Conservation (phyloP, 129 eudicot species). For the Tagetes patula region DNA sequence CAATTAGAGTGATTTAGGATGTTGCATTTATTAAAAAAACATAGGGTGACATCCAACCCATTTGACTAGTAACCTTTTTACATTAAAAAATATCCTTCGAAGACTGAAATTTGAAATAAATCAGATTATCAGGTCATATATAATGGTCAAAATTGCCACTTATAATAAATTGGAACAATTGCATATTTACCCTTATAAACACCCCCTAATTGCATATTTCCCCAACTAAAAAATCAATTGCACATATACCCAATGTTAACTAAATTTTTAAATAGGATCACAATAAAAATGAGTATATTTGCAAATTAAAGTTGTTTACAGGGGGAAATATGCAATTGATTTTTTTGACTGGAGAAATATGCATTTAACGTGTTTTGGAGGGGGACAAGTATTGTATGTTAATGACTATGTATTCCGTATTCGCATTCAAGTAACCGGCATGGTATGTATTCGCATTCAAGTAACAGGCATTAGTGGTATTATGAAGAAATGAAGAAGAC, state of each 20-base stretch:
- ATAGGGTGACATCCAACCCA: not conserved
- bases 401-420: no score
- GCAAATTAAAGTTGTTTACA: no score
- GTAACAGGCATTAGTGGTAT: slow-evolving; percentile 3
- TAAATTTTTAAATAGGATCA: no score
- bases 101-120: not conserved
- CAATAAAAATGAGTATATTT: no score
- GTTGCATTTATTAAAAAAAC: not conserved
- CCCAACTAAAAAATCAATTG: no score
- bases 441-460: not conserved
- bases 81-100: not conserved
- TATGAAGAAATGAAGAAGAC: not conserved
- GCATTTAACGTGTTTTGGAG: no score
- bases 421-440: not conserved
- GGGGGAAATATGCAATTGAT: no score
- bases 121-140: not conserved
- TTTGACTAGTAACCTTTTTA: not conserved
- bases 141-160: not conserved
- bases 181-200: no score
- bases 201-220: no score
- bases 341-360: no score
- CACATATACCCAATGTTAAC: no score
- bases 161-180: not conserved
- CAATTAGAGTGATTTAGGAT: not conserved
- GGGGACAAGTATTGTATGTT: no score